Evolutionary conservation across 768 basidiomycete species (phyloP), one percentile per base, ranked within the genome.

Genomic region (Auricularia auricula-judae): DNA sequence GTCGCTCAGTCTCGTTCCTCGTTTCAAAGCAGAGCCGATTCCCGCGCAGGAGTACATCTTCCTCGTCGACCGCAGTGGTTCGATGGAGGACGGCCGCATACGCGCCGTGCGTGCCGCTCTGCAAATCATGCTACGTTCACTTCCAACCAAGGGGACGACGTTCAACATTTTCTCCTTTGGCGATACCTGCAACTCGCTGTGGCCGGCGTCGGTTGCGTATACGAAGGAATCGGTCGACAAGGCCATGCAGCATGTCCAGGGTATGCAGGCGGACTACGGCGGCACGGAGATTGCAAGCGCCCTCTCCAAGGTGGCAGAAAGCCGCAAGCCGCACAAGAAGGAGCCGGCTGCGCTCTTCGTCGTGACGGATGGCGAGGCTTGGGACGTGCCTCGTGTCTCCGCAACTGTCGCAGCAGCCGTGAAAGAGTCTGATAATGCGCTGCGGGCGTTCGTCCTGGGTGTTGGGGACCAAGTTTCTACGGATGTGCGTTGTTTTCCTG

Each of bases 161-260:
- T 84, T 87, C 75, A 87, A 87, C 62, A 75, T 87, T 18, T 77
- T 83, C 63, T 80, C 80, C 62, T 87, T 87, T 67, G 84, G 82
- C 0, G 58, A 1, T 10, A 0, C 11, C 0, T 71, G 71, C 3
- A 66, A 65, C 3, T 61, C 70, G 11, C 67, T 84, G 2, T 84
- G 80, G 80, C 29, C 43, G 0, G 54, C 23, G 0, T 79, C 81
- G 62, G 66, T 64, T n/a, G 34, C 35, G 7, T 47, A 63, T 21
- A n/a, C 29, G 16, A 61, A 68, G 61, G 42, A 35, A 3, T 65
- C 65, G 10, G 65, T 71, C 35, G 65, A 65, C 21, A 51, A 21
- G 29, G 66, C 66, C 51, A 79, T 71, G 0, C 63, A 43, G 0
- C 77, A 79, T 64, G 76, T 83, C 5, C 69, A 68, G 12, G 36